Evolutionary conservation across 1,284 basidiomycete genomes (phyloP), one percentile per base, ranked within the genome.

Genomic region (Dichomitus squalens): DNA sequence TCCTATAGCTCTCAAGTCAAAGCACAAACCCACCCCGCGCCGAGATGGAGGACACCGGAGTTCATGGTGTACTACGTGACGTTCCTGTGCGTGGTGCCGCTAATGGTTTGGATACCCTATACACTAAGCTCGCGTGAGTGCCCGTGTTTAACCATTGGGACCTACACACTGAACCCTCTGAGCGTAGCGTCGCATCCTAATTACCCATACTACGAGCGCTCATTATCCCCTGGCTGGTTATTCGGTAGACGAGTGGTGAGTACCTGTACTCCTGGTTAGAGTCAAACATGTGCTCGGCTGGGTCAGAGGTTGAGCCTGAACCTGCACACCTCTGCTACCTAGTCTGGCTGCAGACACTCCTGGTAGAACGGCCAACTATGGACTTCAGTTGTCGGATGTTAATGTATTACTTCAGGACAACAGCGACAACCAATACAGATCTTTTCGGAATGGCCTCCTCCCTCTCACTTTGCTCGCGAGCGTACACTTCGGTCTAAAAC

Each of bases 341-440:
- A n/a, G n/a, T n/a, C n/a, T n/a, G n/a, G n/a, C n/a, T n/a, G n/a
- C n/a, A n/a, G n/a, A n/a, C n/a, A n/a, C n/a, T n/a, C n/a, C n/a
- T n/a, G n/a, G n/a, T n/a, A n/a, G n/a, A n/a, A n/a, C n/a, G n/a
- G n/a, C n/a, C n/a, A n/a, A n/a, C n/a, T n/a, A 39, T 25, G 31
- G 21, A 43, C 31, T 2, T 27, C 7, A 11, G 9, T 5, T 18
- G 38, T 49, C 55, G 18, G 14, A 7, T 25, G 16, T n/a, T 18
- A 8, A 44, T 16, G 12, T n/a, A 44, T 18, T 8, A 4, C 25
- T 29, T 29, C 41, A 94, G 92, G 94, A 96, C 70, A 92, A 89
- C 69, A 93, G 90, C 61, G 93, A 96, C 67, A 75, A 79, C 0
- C 94, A 96, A 75, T 95, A 94, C 69, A 88, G 89, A 21, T 82